Conservation (phyloP, 2,329 filamentous ascomycete genomes). For the Meredithiella fracta region DNA sequence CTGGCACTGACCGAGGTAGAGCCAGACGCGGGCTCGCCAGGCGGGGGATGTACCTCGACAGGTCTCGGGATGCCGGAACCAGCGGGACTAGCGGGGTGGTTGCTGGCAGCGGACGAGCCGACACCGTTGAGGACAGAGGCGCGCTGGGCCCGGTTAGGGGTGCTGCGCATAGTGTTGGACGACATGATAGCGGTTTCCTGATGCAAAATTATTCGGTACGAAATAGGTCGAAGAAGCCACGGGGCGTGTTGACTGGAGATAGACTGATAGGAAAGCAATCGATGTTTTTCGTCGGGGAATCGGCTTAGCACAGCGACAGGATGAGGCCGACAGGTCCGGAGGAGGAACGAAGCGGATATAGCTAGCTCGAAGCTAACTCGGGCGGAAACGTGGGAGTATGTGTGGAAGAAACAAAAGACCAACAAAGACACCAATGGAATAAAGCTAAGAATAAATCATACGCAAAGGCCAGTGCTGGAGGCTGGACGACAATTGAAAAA, state of each 20-base stretch:
- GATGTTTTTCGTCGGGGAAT: background rate
- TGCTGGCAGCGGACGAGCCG: conserved; percentile 2
- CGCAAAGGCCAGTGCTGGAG: background rate
- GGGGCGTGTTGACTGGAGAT: background rate
- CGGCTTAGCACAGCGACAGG: background rate
- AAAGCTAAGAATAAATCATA: background rate
- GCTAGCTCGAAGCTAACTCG: background rate
- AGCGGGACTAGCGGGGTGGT: conserved; percentile 44
- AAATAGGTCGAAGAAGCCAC: background rate
- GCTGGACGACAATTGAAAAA: background rate
- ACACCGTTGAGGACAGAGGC: conserved; percentile 28
- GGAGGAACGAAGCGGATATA: background rate
- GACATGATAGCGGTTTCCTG: conserved; percentile 23
- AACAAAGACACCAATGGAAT: conserved; percentile 1
- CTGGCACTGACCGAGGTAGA: conserved; percentile 71
- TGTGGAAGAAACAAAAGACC: background rate
- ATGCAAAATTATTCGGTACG: background rate
- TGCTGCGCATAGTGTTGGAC: conserved; percentile 49
- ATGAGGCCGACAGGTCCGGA: background rate
- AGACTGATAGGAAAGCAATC: background rate
- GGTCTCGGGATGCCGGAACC: conserved; percentile 57
- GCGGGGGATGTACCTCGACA: conserved; percentile 42
- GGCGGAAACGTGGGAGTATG: background rate
- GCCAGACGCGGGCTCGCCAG: conserved; percentile 37
- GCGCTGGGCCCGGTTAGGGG: conserved; percentile 47